Conservation (phyloP, 257 asterid genomes). For the Nicotiana tabacum region DNA sequence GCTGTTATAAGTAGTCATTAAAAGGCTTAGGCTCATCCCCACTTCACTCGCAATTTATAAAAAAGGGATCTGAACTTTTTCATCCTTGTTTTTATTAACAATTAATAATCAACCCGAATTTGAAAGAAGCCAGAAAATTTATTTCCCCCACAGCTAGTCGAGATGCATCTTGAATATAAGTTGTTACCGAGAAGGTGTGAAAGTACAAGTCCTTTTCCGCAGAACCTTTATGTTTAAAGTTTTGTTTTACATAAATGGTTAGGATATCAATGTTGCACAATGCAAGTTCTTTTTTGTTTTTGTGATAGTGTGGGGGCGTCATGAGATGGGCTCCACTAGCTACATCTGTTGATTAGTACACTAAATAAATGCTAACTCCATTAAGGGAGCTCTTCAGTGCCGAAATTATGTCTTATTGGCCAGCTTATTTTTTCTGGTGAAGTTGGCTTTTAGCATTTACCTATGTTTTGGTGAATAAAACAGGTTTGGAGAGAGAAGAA, state of each 20-base stretch:
- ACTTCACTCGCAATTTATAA: not conserved
- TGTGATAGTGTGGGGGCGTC: not conserved
- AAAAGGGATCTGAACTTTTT: not conserved
- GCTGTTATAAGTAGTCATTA: not conserved
- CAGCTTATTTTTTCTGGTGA: not conserved
- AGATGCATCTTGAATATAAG: not conserved
- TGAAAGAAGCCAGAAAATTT: not conserved
- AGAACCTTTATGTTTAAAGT: not conserved
- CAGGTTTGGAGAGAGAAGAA: slow-evolving; percentile 99
- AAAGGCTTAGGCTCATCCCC: not conserved
- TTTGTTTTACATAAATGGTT: not conserved
- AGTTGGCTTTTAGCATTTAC: not conserved
- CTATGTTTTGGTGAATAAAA: slow-evolving; percentile 5
- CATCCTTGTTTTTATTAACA: not conserved
- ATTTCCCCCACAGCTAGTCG: not conserved
- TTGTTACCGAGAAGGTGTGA: not conserved
- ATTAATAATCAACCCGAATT: not conserved
- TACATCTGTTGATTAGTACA: not conserved
- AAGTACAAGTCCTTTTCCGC: not conserved
- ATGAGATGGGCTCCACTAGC: not conserved
- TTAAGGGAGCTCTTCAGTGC: not conserved
- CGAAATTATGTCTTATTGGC: not conserved
- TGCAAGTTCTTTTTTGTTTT: not conserved
- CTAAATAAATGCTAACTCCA: not conserved
- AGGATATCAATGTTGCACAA: not conserved